A percentile compares a stretch with the other conserved stretches of the same genome.
These are phyloP conservation scores for Mortierella hygrophila DNA, from an alignment of 192 early-diverging fungal genomes.

Conservation along the genomic window DNA sequence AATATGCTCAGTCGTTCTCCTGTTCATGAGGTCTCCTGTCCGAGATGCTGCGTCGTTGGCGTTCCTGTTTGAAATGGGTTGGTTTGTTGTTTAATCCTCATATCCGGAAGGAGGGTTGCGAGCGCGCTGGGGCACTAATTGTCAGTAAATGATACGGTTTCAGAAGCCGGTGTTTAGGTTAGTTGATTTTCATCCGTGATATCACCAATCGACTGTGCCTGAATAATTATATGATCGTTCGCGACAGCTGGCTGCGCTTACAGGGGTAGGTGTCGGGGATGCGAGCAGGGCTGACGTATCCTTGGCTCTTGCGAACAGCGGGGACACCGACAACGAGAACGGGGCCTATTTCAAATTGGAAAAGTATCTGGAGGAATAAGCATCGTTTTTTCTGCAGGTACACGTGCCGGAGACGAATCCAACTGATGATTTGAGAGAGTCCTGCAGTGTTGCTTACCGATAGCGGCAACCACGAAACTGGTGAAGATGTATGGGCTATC, in stretches of 20 bases:
- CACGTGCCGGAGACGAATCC: not conserved
- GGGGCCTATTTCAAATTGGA: slow-evolving; percentile 18
- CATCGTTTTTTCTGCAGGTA: not conserved
- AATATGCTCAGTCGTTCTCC: not conserved
- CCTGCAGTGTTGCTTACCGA: slow-evolving; percentile 28
- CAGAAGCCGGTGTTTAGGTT: not conserved
- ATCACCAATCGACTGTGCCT: not conserved
- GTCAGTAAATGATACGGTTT: not conserved
- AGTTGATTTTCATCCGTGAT: not conserved
- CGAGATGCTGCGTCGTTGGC: not conserved
- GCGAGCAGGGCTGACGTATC: slow-evolving; percentile 46
- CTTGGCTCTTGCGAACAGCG: slow-evolving; percentile 41
- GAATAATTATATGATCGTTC: not conserved
- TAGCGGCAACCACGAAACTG: slow-evolving; percentile 53
- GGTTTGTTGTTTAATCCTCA: slow-evolving; percentile 30
- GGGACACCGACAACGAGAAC: slow-evolving; percentile 44
- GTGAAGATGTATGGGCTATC: slow-evolving; percentile 54
- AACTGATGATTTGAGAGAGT: not conserved
- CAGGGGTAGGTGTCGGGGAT: slow-evolving; percentile 46
- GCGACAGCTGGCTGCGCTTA: slow-evolving; percentile 5
- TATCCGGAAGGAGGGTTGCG: slow-evolving; percentile 56
- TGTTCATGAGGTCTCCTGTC: not conserved
- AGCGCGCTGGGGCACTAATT: slow-evolving; percentile 47
- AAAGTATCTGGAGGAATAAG: not conserved
- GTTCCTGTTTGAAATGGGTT: not conserved